These are phyloP conservation scores for Phialemonium atrogriseum DNA, from an alignment of 2,329 filamentous ascomycete species.

Conservation along the genomic window DNA sequence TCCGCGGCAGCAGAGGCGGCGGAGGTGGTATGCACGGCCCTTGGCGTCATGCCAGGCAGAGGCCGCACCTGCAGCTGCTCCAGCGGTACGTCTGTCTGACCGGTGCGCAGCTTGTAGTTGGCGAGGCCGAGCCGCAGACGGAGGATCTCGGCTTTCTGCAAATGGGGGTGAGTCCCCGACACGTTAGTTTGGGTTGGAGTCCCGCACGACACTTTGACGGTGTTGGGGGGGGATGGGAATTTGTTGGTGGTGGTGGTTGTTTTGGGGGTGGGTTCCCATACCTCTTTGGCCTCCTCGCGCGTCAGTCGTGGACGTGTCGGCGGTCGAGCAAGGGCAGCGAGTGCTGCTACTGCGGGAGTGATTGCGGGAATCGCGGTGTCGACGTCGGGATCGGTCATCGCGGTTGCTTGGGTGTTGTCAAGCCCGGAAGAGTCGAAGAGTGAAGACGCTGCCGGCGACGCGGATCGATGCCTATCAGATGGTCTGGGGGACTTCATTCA, in stretches of 20 bases:
- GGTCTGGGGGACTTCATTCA: not conserved
- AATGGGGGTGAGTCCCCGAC: not conserved
- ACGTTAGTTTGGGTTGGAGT: constrained; percentile 1
- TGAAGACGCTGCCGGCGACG: constrained; percentile 35
- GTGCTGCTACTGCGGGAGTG: constrained; percentile 3
- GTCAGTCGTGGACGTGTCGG: constrained; percentile 24
- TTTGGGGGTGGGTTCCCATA: constrained; percentile 17
- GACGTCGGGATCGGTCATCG: constrained; percentile 40
- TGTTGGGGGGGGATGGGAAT: too few species aligned
- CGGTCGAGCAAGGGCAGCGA: constrained; percentile 3
- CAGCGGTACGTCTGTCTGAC: constrained; percentile 60
- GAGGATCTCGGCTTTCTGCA: constrained; percentile 56
- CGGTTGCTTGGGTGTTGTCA: constrained; percentile 40
- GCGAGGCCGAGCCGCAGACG: constrained; percentile 62
- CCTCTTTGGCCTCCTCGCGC: constrained; percentile 45
- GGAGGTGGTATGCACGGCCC: constrained; percentile 6
- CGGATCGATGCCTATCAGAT: constrained; percentile 1
- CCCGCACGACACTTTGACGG: constrained; percentile 3
- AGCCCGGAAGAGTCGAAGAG: constrained; percentile 40
- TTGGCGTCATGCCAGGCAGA: constrained; percentile 12
- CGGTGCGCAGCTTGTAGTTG: constrained; percentile 67
- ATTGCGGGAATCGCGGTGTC: constrained; percentile 11
- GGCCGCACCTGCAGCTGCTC: constrained; percentile 43
- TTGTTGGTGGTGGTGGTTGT: not conserved
- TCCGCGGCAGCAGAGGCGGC: too few species aligned